Percentiles rank a stretch among this genome's conserved stretches.
These are phyloP conservation scores for Lumnitzera littorea DNA, from an alignment of 345 rosid species.

Conservation along the genomic window DNA sequence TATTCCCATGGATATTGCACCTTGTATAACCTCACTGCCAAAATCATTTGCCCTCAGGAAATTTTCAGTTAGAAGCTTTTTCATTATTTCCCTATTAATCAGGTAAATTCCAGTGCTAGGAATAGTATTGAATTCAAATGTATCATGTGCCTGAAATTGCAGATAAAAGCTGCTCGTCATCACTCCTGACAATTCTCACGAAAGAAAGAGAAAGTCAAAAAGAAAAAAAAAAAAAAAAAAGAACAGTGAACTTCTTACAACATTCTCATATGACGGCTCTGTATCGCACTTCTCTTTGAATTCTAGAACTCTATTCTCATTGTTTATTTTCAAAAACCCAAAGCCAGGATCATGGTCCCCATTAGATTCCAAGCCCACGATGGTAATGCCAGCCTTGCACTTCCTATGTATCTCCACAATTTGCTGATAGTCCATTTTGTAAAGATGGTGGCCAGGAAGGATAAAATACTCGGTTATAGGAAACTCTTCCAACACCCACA, in stretches of 20 bases:
- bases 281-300: constrained; percentile 24
- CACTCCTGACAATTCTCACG: not conserved
- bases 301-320: constrained; percentile 33
- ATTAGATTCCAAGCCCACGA: constrained; percentile 35
- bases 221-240: not conserved
- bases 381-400: constrained; percentile 48
- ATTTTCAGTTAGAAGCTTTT: constrained; percentile 41
- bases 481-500: constrained; percentile 75
- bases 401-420: constrained; percentile 50
- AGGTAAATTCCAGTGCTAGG: constrained; percentile 71
- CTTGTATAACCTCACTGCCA: constrained; percentile 50
- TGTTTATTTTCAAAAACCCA: constrained; percentile 44
- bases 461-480: constrained; percentile 62
- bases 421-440: constrained; percentile 72
- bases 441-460: constrained; percentile 84
- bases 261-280: constrained; percentile 10
- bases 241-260: constrained; percentile 25
- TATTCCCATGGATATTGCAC: constrained; percentile 61
- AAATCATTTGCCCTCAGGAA: constrained; percentile 53
- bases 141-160: too few relatives aligned
- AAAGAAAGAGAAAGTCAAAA: too few relatives aligned
- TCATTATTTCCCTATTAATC: constrained; percentile 46
- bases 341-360: constrained; percentile 41
- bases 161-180: not conserved
- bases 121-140: constrained; percentile 2